Base-by-base conservation (phyloP, 225 moss, liverwort and hornwort species). In the Pleurozium schreberi region DNA sequence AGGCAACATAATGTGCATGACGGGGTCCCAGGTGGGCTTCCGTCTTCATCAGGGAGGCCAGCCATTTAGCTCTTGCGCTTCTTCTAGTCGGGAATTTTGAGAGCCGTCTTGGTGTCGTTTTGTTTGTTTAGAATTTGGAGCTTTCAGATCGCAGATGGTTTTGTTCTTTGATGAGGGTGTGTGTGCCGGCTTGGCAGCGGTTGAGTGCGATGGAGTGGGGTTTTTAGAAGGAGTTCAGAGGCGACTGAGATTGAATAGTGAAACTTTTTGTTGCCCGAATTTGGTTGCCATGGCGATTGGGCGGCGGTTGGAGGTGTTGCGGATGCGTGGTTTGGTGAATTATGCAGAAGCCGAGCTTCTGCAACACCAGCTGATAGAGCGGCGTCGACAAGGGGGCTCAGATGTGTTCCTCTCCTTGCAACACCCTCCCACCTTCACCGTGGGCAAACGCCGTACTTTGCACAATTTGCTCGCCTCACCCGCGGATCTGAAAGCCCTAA, bases 371-470 rank as follows among this genome's bases (percentile, higher is more conserved):
- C 90, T 97, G 26, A 92, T 96, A 69, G 95, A 94, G 84, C 94
- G 93, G 76, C 92, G 96, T n/a, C 94, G 96, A 18, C 89, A 88
- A 42, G 96, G 97, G 43, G 89, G 87, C 14, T 60, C 80, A 1
- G 94, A 96, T 80, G 93, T 90, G 18, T 68, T 97, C 22, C 89
- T 98, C 38, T 93, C 96, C 40, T 78, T 98, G 86, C 95, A 98
- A 88, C 98, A 98, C 84, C 96, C 96, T 25, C 95, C 97, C 36
- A 96, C 96, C 11, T 97, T 95, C 93, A 98, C 97, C 2, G 95
- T 98, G 47, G 97, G 98, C 86, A 98, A 98, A 91, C 96, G 96
- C 22, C 94, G 93, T 74, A 96, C 97, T 26, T 80, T 97, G 58
- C 94, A 97, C 87, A 96, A 97, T 68, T 82, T 98, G 75, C 91